A percentile compares a stretch with the other conserved stretches of the same genome.
These are phyloP conservation scores for Dactylellina haptotyla DNA, from an alignment of 2,329 filamentous ascomycete species.

Conservation along the genomic window DNA sequence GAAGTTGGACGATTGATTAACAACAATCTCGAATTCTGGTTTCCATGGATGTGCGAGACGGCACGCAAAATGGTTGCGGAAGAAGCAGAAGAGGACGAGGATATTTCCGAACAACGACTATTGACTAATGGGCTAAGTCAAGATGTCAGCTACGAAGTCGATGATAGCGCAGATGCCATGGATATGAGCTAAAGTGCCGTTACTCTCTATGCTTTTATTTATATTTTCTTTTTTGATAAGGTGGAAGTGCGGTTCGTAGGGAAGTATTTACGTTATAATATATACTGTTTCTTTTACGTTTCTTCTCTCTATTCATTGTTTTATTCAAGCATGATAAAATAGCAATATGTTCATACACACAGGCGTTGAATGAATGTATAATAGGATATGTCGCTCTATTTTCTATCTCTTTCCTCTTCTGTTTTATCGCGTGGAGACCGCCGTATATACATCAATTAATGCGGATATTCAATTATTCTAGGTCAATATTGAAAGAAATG, in stretches of 20 bases:
- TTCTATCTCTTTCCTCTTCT: not conserved
- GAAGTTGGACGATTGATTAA: slow-evolving; percentile 25
- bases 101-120: not conserved
- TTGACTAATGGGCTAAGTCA: slow-evolving; percentile 33
- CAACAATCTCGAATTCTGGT: slow-evolving; percentile 52
- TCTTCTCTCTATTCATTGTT: not conserved
- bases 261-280: slow-evolving; percentile 4
- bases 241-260: not conserved
- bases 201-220: not conserved
- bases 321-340: slow-evolving; percentile 12
- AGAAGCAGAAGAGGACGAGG: slow-evolving; percentile 16
- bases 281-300: slow-evolving; percentile 4
- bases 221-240: not conserved
- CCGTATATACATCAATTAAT: too few species aligned
- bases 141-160: slow-evolving; percentile 59
- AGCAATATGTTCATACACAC: slow-evolving; percentile 21
- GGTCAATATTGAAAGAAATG: too few species aligned
- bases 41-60: slow-evolving; percentile 52
- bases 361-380: slow-evolving; percentile 24
- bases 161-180: slow-evolving; percentile 59
- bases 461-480: too few species aligned
- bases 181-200: slow-evolving; percentile 37
- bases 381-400: not conserved
- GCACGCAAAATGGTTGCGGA: slow-evolving; percentile 48
- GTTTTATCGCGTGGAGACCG: not conserved